Evolutionary conservation across 495 filamentous ascomycete genomes (phyloP).

Genomic region (Podospora sp.): DNA sequence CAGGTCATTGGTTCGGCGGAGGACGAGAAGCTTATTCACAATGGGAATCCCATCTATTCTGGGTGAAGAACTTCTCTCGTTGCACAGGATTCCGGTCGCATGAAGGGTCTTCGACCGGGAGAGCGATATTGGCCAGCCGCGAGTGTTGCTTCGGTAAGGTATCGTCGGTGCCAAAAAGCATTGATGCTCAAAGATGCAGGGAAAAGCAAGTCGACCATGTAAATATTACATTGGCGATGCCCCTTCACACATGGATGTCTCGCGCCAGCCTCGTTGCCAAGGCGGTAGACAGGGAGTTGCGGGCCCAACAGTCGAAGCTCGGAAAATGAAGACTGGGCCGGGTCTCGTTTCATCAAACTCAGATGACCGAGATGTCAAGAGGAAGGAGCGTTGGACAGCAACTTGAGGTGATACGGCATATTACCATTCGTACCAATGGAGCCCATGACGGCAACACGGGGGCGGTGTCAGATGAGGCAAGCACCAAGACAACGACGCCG

Average conservation of each 20-base stretch:
- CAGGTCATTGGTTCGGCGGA: constrained; percentile 3
- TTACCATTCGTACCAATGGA: background rate
- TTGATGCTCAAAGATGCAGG: too few species aligned
- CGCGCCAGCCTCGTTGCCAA: background rate
- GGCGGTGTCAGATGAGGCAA: constrained; percentile 7
- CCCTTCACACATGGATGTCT: background rate
- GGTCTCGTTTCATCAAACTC: background rate
- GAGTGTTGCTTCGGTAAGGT: background rate
- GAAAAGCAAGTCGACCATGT: too few species aligned
- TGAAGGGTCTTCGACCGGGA: background rate
- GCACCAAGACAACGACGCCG: background rate
- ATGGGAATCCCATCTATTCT: background rate
- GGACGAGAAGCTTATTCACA: background rate
- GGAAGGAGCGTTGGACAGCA: background rate
- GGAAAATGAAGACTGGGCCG: background rate
- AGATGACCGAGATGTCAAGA: background rate
- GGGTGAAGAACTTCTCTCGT: background rate
- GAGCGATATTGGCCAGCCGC: background rate
- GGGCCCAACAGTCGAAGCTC: background rate
- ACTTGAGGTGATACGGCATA: background rate
- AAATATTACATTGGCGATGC: constrained; percentile 8
- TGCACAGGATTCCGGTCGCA: background rate
- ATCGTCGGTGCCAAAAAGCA: too few species aligned
- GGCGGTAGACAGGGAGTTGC: background rate
- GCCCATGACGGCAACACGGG: background rate